Evolutionary conservation across 2,329 filamentous ascomycete species (phyloP), one percentile per base, ranked within the genome.

Genomic region (Ophiognomonia clavigignenti-juglandacearum): DNA sequence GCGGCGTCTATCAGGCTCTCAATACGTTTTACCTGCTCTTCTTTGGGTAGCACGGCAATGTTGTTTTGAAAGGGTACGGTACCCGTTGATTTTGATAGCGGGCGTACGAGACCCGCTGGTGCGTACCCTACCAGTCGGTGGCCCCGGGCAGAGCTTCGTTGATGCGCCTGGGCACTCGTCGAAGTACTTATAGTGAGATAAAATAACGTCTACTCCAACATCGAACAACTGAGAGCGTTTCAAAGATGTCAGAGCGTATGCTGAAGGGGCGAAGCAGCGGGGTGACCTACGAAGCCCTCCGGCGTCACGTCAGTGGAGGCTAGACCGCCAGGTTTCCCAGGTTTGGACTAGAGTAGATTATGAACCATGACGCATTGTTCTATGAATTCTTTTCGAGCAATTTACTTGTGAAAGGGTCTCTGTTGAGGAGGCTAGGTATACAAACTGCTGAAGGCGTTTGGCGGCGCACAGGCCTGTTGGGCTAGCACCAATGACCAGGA

Each of bases 181-280:
- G 69, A 98, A 98, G 83, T 98, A 98, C 77, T 96, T 96, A 86
- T 98, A 98, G 81, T 96, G 91, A 60, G 91, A 96, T 81, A 96
- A 96, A 74, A 96, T 96, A 72, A 96, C 91, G 73, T 96, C 92
- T 61, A 92, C 91, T 67, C 91, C 91, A 61, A 98, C 93, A 72
- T 98, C 93, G 80, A 96, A 98, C 61, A 98, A 82, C 92, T 96
- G 63, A 20, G 19, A 26, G 13, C n/a, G 29, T 19, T 34, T n/a
- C 16, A 31, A 13, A 8, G 46, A 47, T 24, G 47, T 44, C 24
- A 34, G 2, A 14, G 8, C 13, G 20, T 18, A 24, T 20, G 26
- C 23, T n/a, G 23, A 35, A 8, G 26, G 4, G 3, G 23, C 11
- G 38, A 31, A 4, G 4, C n/a, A 6, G 29, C 5, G n/a, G n/a